Evolutionary conservation across 2,329 filamentous ascomycete species (phyloP).

Genomic region (Pseudopithomyces chartarum): DNA sequence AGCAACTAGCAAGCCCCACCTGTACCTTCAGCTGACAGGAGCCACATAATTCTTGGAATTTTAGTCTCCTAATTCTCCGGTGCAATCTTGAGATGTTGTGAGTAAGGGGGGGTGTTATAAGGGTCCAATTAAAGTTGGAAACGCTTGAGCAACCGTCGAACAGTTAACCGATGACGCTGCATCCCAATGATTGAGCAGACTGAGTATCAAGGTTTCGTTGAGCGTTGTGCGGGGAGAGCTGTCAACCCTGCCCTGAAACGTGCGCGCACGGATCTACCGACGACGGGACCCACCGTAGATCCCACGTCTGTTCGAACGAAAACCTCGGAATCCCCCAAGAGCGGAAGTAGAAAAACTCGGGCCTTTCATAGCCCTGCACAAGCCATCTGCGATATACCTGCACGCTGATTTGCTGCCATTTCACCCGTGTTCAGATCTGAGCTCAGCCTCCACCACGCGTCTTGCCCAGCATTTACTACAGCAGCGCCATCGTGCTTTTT

Average conservation of each 20-base stretch:
- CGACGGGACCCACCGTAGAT: constrained; percentile 3
- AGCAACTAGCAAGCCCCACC: too few relatives aligned
- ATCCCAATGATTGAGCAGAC: neutral
- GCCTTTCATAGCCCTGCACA: neutral
- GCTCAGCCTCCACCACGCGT: constrained; percentile 25
- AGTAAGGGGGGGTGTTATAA: too few relatives aligned
- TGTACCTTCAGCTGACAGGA: too few relatives aligned
- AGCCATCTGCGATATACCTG: neutral
- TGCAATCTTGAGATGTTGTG: too few relatives aligned
- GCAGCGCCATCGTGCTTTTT: constrained; percentile 7
- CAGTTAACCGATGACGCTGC: neutral
- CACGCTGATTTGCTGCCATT: neutral
- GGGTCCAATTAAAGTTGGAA: neutral
- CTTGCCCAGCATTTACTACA: constrained; percentile 13
- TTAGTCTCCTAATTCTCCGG: too few relatives aligned
- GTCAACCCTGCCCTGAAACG: neutral
- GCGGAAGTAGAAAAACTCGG: neutral
- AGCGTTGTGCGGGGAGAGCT: neutral
- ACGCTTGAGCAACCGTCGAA: neutral
- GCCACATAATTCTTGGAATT: too few relatives aligned
- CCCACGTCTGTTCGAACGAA: neutral
- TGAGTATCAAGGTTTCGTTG: neutral
- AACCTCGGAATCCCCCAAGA: neutral
- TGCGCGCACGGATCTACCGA: neutral
- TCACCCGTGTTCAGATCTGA: constrained; percentile 2